Base-by-base conservation (phyloP, 2,329 filamentous ascomycete species). In the Ceratocystis harringtonii region DNA sequence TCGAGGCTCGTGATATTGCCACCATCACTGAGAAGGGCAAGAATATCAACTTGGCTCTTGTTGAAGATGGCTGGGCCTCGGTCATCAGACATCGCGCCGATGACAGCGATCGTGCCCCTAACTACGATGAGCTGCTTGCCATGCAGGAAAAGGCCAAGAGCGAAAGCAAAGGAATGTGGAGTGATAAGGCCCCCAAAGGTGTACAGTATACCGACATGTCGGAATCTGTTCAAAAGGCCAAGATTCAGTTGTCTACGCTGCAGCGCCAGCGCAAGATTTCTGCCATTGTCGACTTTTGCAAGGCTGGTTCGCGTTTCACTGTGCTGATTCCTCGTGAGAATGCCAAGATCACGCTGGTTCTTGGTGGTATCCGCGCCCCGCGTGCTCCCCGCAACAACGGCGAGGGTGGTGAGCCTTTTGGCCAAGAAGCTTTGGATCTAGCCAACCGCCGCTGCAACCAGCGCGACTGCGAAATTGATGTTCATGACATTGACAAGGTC, bases 51-150 rank as follows among this genome's bases (percentile, higher is more conserved):
- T 77, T 97, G 48, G 74, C 83, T 63, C 79, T 97, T 48, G 90
- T 97, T n/a, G 90, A 96, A 76, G 89, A 89, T 69, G 94, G 94
- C 36, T 96, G 92, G 78, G 89, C 87, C 28, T 92, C 92, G 0
- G 94, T 99, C 7, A 95, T 99, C 72, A 87, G 94, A 68, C 94
- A 99, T 77, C 85, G 92, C 69, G 89, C 92, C 76, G 92, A 97
- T 72, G 94, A 99, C 72, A 90, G 90, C 3, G 94, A 99, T 75
- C 84, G 94, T 64, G 92, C 92, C 61, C 87, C 92, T 19, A 92
- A 96, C 75, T 99, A 97, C 73, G 94, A 99, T 71, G 88, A 92
- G 72, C 80, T 95, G 12, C 80, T 94, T 19, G 85, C 85, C 44
- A 89, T 89, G 2, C 89, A 94, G 73, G 88, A 90, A 72, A 82